Conservation (phyloP, 306 rosid genomes). For the Dryas octopetala region DNA sequence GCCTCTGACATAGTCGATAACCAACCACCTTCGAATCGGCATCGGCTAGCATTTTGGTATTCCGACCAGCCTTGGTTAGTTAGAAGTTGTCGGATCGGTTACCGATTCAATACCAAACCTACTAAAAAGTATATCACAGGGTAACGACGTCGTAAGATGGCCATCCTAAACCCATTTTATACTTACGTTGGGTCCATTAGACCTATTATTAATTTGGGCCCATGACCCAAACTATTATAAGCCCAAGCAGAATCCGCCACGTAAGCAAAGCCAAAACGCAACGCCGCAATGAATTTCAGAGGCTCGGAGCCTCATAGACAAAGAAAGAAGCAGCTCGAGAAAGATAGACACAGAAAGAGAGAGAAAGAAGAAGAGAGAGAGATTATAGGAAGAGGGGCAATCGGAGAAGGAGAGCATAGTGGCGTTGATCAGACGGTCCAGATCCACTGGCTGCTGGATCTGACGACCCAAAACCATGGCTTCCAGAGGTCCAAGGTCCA, state of each 20-base stretch:
- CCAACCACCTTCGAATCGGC: too few species aligned
- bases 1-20: too few species aligned
- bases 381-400: background rate
- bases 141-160: too few species aligned
- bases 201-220: background rate
- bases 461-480: constrained; percentile 53
- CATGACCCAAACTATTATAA: background rate
- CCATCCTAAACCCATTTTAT: too few species aligned
- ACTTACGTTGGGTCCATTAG: background rate
- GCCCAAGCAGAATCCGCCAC: constrained; percentile 13
- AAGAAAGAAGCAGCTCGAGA: background rate
- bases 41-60: too few species aligned
- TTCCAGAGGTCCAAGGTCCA: constrained; percentile 86
- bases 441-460: constrained; percentile 23
- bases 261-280: constrained; percentile 5
- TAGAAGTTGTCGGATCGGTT: too few species aligned
- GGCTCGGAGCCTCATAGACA: background rate
- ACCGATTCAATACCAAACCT: too few species aligned
- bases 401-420: background rate
- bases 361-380: too few species aligned
- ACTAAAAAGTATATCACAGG: too few species aligned
- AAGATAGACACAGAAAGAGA: background rate
- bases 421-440: constrained; percentile 19
- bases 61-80: too few species aligned
- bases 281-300: constrained; percentile 3